Base-by-base conservation (phyloP, 192 early-diverging fungal species). In the Cladochytrium replicatum region DNA sequence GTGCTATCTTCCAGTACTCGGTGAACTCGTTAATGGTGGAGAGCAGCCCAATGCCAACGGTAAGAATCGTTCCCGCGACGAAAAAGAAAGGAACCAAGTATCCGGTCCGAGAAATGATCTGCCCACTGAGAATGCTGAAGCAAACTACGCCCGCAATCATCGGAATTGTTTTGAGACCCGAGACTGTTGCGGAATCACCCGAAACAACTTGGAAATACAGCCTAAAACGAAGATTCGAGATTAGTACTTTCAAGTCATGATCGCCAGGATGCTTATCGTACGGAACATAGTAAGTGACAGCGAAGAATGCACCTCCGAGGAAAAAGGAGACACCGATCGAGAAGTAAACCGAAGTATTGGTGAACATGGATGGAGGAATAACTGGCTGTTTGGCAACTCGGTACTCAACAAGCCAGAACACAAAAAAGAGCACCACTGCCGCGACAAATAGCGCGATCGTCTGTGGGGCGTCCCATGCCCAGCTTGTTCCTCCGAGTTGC, bases 141-240 rank as follows among this genome's bases (percentile, higher is more conserved):
- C 87, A 19, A 23, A 89, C 81, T 13, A 83, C 68, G 19, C 84
- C 82, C 4, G 82, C 43, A 8, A 90, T 75, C 39, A 85, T 77
- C 0, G 88, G 85, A 41, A 94, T 59, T 32, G 80, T 57, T 34
- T 82, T 68, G 11, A 89, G 45, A 34, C 91, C 91, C 2, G 87
- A 78, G 4, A 68, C 57, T 0, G 85, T 90, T 0, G 91, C 83
- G 11, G 64, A 50, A 26, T 82, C 77, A 29, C 75, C 82, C 41
- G 78, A 69, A 19, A 91, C 84, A 37, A 94, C 69, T 59, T 90
- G 80, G 60, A 91, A 89, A 61, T 83, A 92, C 27, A 67, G 48
- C 17, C 43, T 61, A 39, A 6, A 21, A 57, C 21, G 48, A 15
- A 32, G 25, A 8, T 3, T 29, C 15, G 29, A 21, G 11, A 52